A percentile compares a stretch with the other conserved stretches of the same genome.
Conservation (phyloP, 495 filamentous ascomycete species). For the Cercophora newfieldiana region DNA sequence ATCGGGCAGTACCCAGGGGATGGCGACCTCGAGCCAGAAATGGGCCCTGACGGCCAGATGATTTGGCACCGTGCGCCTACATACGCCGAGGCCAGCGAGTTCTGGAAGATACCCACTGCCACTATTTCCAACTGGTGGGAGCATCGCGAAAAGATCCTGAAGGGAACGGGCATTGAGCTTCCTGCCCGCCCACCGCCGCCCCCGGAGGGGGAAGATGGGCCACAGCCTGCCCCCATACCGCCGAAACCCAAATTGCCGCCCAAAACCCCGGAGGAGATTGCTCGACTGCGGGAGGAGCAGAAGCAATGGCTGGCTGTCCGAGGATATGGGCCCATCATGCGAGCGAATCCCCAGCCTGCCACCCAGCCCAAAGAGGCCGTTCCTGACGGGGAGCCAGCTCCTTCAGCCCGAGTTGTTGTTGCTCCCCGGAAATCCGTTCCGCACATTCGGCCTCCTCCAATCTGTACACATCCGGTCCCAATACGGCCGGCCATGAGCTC, state of each 20-base stretch:
- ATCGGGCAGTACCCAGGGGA: constrained; percentile 26
- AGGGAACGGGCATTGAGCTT: constrained; percentile 28
- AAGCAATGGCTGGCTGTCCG: not conserved
- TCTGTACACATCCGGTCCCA: too few relatives aligned
- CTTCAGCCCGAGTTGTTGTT: too few relatives aligned
- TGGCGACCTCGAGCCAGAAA: not conserved
- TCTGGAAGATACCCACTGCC: constrained; percentile 29
- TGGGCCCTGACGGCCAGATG: constrained; percentile 15
- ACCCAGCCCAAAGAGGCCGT: not conserved
- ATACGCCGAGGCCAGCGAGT: constrained; percentile 28
- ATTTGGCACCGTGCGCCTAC: constrained; percentile 30
- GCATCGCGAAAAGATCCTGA: constrained; percentile 28
- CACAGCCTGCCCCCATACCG: not conserved
- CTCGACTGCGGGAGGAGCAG: not conserved
- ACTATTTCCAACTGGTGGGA: constrained; percentile 36
- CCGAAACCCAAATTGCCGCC: not conserved
- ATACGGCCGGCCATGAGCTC: not conserved
- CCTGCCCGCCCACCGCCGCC: not conserved
- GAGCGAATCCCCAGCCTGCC: not conserved
- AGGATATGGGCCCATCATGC: not conserved
- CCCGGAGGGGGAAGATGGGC: not conserved
- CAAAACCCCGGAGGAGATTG: not conserved
- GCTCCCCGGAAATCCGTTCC: too few relatives aligned
- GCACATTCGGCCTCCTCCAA: too few relatives aligned
- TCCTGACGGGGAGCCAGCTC: too few relatives aligned